phyloP scores from a whole-genome alignment of 306 rosid genomes.

The Lathyrus sativus region DNA sequence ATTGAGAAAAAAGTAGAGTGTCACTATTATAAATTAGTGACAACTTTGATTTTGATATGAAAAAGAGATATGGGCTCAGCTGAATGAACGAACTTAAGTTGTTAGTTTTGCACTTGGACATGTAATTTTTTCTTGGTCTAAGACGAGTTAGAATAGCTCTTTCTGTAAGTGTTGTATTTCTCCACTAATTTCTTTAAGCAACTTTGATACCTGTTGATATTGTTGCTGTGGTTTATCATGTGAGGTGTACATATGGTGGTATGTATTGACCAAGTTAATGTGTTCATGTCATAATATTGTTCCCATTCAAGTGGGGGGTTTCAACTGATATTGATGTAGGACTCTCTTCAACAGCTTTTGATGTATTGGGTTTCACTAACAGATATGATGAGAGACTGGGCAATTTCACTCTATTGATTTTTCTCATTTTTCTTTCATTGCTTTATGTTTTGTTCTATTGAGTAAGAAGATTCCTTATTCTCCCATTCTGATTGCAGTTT shows the following conservation, averaged over 20 bases:
- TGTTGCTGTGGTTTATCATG: background rate
- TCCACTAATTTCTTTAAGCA: conserved; percentile 24
- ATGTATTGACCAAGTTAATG: conserved; percentile 17
- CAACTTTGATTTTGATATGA: conserved; percentile 9
- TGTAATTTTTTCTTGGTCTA: conserved; percentile 11
- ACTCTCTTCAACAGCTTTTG: conserved; percentile 5
- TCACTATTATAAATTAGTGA: conserved; percentile 25
- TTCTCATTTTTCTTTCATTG: conserved; percentile 16
- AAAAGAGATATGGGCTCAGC: conserved; percentile 1
- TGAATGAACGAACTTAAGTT: background rate
- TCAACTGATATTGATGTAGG: conserved; percentile 18
- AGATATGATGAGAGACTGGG: background rate
- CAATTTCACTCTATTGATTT: conserved; percentile 9
- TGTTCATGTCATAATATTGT: conserved; percentile 11
- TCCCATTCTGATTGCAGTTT: background rate
- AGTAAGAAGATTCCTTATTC: conserved; percentile 14
- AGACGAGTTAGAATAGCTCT: background rate
- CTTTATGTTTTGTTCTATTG: conserved; percentile 19
- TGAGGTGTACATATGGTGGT: background rate
- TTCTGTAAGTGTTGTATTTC: background rate
- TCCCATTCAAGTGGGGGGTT: conserved; percentile 18
- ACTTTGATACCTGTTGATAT: background rate
- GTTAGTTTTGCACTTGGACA: conserved; percentile 21
- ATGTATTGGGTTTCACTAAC: conserved; percentile 10
- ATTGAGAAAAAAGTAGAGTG: background rate